Evolutionary conservation across 805 yeast genomes (phyloP).

Genomic region (Starmerella ratchasimensis): DNA sequence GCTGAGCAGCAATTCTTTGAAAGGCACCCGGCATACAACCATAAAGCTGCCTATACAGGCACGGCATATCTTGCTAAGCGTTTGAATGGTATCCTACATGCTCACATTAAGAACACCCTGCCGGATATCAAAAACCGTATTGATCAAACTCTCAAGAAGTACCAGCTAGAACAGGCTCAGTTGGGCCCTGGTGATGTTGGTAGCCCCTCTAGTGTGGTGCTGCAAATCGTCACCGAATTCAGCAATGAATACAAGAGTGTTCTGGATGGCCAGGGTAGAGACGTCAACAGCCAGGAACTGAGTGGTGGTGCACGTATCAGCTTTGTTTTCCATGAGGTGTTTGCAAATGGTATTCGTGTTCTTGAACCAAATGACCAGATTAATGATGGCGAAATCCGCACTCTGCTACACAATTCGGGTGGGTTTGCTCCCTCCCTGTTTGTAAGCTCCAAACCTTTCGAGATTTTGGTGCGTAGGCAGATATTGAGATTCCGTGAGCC

Average conservation of each 20-base stretch:
- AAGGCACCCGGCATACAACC: conserved; percentile 72
- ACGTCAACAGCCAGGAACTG: conserved; percentile 74
- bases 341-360: conserved; percentile 80
- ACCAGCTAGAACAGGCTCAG: conserved; percentile 58
- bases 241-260: conserved; percentile 84
- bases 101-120: conserved; percentile 74
- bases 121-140: conserved; percentile 91
- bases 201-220: conserved; percentile 77
- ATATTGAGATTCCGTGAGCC: conserved; percentile 93
- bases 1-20: conserved; percentile 78
- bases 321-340: conserved; percentile 93
- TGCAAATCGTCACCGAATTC: conserved; percentile 85
- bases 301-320: conserved; percentile 98
- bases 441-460: conserved; percentile 95
- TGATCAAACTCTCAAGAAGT: conserved; percentile 72
- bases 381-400: conserved; percentile 87
- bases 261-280: conserved; percentile 86
- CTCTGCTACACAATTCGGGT: conserved; percentile 91
- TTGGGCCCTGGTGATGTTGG: conserved; percentile 73
- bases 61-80: conserved; percentile 92
- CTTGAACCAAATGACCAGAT: conserved; percentile 94
- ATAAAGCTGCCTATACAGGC: conserved; percentile 91
- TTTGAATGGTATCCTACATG: conserved; percentile 74
- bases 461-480: conserved; percentile 83
- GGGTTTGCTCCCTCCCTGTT: conserved; percentile 93